These are phyloP conservation scores for Aureobasidium sp. DNA, from an alignment of 2,329 filamentous ascomycete species.

Conservation along the genomic window DNA sequence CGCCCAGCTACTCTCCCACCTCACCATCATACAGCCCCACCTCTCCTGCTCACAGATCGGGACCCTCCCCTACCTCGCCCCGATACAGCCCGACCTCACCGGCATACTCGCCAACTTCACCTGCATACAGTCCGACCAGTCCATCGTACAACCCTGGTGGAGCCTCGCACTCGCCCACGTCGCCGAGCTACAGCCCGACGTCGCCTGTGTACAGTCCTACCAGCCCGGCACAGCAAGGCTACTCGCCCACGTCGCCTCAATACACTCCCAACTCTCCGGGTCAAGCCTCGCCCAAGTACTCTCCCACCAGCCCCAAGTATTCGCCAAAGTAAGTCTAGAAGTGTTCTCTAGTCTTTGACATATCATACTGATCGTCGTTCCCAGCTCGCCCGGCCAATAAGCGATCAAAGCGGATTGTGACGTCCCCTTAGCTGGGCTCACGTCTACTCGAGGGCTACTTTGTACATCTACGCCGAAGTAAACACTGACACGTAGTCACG, in stretches of 20 bases:
- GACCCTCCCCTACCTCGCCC: conserved; percentile 49
- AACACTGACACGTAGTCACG: background rate
- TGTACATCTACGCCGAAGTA: background rate
- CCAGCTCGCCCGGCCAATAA: conserved; percentile 25
- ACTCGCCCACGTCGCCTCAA: conserved; percentile 28
- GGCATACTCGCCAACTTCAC: conserved; percentile 46
- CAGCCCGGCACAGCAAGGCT: conserved; percentile 33
- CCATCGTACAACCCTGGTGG: conserved; percentile 26
- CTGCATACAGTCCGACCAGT: conserved; percentile 36
- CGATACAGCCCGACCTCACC: conserved; percentile 56
- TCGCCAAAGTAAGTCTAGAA: conserved; percentile 40
- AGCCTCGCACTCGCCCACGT: conserved; percentile 37
- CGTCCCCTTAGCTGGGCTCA: conserved; percentile 33
- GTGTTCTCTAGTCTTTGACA: background rate
- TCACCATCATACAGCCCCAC: conserved; percentile 31
- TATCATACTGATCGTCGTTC: background rate
- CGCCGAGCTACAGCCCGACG: conserved; percentile 46
- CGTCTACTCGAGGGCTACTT: conserved; percentile 17
- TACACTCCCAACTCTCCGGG: conserved; percentile 24
- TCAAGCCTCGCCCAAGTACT: conserved; percentile 41
- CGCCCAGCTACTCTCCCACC: conserved; percentile 43
- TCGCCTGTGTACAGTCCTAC: conserved; percentile 54
- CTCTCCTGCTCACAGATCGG: conserved; percentile 43
- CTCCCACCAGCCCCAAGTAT: conserved; percentile 47
- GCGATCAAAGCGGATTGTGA: conserved; percentile 11